phyloP scores from a whole-genome alignment of 2,329 filamentous ascomycete genomes.

The Neofusicoccum sp. region DNA sequence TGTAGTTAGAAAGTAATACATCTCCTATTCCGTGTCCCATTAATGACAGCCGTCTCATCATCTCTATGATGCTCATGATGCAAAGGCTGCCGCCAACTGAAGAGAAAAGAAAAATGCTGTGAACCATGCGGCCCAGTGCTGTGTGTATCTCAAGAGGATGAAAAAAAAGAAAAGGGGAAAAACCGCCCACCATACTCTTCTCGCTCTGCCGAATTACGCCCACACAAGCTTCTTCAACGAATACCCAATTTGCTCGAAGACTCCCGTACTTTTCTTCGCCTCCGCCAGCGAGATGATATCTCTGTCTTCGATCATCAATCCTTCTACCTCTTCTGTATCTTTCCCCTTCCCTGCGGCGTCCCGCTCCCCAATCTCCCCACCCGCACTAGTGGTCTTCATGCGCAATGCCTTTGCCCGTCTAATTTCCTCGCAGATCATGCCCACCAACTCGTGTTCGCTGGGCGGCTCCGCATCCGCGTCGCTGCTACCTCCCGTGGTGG shows the following conservation, averaged over 20 bases:
- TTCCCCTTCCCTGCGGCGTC: slow-evolving; percentile 35
- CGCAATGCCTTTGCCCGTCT: slow-evolving; percentile 59
- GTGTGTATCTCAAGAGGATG: too few relatives aligned
- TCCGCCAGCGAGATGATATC: slow-evolving; percentile 83
- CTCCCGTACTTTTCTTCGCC: slow-evolving; percentile 80
- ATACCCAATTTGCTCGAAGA: slow-evolving; percentile 84
- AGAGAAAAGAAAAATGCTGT: neutral
- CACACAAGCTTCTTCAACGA: slow-evolving; percentile 93
- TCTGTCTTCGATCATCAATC: slow-evolving; percentile 50
- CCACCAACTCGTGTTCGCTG: slow-evolving; percentile 56
- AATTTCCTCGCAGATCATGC: slow-evolving; percentile 72
- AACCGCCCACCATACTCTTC: neutral
- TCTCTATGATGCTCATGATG: slow-evolving; percentile 9
- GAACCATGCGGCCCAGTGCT: too few relatives aligned
- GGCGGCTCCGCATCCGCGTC: slow-evolving; percentile 31
- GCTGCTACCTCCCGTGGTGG: slow-evolving; percentile 18
- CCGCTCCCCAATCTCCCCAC: slow-evolving; percentile 40
- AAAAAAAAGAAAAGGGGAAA: neutral
- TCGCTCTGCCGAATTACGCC: slow-evolving; percentile 56
- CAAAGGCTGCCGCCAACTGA: neutral
- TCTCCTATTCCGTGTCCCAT: neutral
- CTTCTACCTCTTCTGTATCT: slow-evolving; percentile 23
- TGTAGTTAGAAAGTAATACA: too few relatives aligned
- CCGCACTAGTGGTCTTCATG: slow-evolving; percentile 31
- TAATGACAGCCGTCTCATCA: slow-evolving; percentile 2